Evolutionary conservation across 1,284 basidiomycete genomes (phyloP).

Genomic region (Fomitopsis betulina): DNA sequence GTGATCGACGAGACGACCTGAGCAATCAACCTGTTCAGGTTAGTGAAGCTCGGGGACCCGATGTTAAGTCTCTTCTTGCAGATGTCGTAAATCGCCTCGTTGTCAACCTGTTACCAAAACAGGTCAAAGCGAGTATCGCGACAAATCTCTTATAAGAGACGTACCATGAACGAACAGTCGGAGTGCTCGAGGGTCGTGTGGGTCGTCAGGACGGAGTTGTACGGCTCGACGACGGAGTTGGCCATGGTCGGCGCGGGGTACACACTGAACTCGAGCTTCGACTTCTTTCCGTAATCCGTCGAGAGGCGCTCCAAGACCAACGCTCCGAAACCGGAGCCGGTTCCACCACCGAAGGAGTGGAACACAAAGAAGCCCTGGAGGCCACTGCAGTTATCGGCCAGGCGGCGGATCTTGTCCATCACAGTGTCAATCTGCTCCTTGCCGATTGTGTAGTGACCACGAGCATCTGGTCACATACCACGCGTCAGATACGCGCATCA

Average conservation of each 20-base stretch:
- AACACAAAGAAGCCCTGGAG: slow-evolving; percentile 99
- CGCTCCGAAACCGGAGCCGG: slow-evolving; percentile 98
- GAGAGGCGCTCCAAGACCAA: slow-evolving; percentile 96
- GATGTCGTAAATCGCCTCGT: slow-evolving; percentile 95
- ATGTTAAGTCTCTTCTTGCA: slow-evolving; percentile 88
- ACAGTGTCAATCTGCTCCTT: slow-evolving; percentile 93
- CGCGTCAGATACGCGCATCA: not conserved
- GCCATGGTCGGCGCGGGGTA: slow-evolving; percentile 95
- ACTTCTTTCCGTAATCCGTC: slow-evolving; percentile 99
- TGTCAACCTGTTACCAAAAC: slow-evolving; percentile 62
- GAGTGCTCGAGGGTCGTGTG: slow-evolving; percentile 99
- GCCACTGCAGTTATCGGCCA: slow-evolving; percentile 97
- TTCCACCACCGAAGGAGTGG: slow-evolving; percentile 99
- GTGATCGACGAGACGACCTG: slow-evolving; percentile 89
- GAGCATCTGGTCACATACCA: slow-evolving; percentile 62
- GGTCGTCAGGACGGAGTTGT: slow-evolving; percentile 98
- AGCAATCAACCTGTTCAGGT: slow-evolving; percentile 87
- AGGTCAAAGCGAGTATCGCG: not conserved
- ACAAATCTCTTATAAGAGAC: slow-evolving; percentile 10
- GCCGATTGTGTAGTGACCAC: slow-evolving; percentile 97
- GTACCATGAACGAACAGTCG: slow-evolving; percentile 97
- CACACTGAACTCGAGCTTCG: slow-evolving; percentile 98
- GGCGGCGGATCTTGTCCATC: slow-evolving; percentile 94
- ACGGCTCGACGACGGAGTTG: slow-evolving; percentile 98
- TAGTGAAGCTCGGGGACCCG: slow-evolving; percentile 77